phyloP scores from a whole-genome alignment of 805 yeast species.

The Danielia oregonensis region DNA sequence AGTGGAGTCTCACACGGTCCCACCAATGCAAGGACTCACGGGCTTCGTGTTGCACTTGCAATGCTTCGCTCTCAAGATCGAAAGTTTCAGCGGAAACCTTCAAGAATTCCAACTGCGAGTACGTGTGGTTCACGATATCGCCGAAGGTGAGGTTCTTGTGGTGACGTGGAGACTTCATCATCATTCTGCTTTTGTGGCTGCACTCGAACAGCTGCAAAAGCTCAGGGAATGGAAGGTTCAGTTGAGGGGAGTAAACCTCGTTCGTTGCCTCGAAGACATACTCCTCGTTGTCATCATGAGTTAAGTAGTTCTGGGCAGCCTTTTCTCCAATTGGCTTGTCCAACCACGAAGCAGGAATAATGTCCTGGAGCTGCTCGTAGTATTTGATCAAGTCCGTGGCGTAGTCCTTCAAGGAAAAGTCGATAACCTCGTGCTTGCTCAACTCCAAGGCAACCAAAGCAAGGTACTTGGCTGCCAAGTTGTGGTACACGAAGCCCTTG shows the following conservation, averaged over 20 bases:
- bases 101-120: constrained; percentile 21
- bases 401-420: constrained; percentile 46
- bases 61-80: constrained; percentile 24
- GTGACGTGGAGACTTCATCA: constrained; percentile 4
- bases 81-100: constrained; percentile 20
- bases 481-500: constrained; percentile 50
- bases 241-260: constrained; percentile 4
- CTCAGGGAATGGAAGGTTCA: constrained; percentile 11
- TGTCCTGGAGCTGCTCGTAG: constrained; percentile 27
- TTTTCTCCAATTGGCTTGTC: constrained; percentile 11
- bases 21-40: constrained; percentile 32
- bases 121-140: constrained; percentile 24
- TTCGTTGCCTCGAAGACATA: constrained; percentile 9
- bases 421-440: constrained; percentile 55
- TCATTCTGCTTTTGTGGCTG: constrained; percentile 8
- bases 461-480: constrained; percentile 53
- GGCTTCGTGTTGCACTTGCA: constrained; percentile 29
- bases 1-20: constrained; percentile 31
- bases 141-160: constrained; percentile 16
- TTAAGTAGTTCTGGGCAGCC: constrained; percentile 6
- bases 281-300: constrained; percentile 9
- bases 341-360: constrained; percentile 37
- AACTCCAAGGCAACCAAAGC: constrained; percentile 53
- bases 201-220: constrained; percentile 10
- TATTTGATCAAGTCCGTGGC: constrained; percentile 37